phyloP scores from a whole-genome alignment of 768 basidiomycete species.

The Amanita phalloides region DNA sequence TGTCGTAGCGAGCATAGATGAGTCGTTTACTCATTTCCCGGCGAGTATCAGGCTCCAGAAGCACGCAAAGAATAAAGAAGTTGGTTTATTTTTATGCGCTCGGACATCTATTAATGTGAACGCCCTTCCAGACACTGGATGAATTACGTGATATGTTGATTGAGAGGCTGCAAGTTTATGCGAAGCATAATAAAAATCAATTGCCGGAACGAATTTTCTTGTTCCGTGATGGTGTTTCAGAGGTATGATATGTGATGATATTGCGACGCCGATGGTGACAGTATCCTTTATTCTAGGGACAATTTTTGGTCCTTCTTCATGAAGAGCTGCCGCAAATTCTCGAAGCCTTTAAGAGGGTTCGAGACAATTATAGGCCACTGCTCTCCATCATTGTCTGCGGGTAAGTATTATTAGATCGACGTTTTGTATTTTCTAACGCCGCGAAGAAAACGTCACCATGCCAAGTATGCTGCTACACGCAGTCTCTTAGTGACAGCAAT shows the following conservation, averaged over 20 bases:
- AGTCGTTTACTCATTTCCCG: conserved; percentile 65
- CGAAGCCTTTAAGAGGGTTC: conserved; percentile 46
- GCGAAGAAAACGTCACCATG: conserved; percentile 52
- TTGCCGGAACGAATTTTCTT: conserved; percentile 63
- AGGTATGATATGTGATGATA: conserved; percentile 67
- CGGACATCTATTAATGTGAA: not conserved
- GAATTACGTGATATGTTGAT: conserved; percentile 58
- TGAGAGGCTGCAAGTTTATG: conserved; percentile 53
- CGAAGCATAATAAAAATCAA: conserved; percentile 33
- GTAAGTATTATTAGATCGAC: conserved; percentile 10
- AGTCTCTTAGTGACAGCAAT: conserved; percentile 6
- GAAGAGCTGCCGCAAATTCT: conserved; percentile 55
- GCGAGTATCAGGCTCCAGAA: conserved; percentile 62
- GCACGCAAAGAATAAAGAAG: conserved; percentile 31
- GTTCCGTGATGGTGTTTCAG: conserved; percentile 73
- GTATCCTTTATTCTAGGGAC: conserved; percentile 37
- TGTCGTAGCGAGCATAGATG: conserved; percentile 69
- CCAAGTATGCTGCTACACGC: conserved; percentile 28
- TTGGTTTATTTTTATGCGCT: conserved; percentile 7
- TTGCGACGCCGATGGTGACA: not conserved
- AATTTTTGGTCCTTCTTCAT: conserved; percentile 51
- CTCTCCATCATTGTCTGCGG: conserved; percentile 75
- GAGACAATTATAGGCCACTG: conserved; percentile 40
- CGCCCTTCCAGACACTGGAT: conserved; percentile 49
- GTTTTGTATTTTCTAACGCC: not conserved